These are phyloP conservation scores for Globisporangium megalacanthum DNA, from an alignment of 352 stramenopile species.

Conservation along the genomic window DNA sequence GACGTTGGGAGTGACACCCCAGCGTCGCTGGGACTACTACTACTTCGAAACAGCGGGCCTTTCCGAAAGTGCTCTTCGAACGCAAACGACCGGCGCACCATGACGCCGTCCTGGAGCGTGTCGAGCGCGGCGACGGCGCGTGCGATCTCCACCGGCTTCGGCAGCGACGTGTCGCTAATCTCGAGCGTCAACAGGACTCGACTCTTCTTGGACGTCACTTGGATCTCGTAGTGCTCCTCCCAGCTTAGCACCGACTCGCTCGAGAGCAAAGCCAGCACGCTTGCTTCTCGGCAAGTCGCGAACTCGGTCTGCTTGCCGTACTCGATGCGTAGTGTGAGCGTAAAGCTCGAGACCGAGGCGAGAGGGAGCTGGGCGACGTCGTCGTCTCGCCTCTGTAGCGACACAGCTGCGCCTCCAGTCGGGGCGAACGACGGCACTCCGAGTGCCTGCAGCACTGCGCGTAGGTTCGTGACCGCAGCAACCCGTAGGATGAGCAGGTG, in stretches of 20 bases:
- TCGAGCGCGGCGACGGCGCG: conserved; percentile 30
- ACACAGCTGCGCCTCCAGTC: background rate
- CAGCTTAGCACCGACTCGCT: conserved; percentile 32
- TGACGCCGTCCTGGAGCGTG: conserved; percentile 32
- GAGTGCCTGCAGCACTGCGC: conserved; percentile 26
- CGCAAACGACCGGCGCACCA: conserved; percentile 19
- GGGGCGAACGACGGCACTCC: conserved; percentile 8
- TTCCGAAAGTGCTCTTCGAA: conserved; percentile 59
- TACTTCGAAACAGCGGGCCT: conserved; percentile 10
- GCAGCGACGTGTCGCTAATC: conserved; percentile 26
- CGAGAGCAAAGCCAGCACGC: conserved; percentile 27
- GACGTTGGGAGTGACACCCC: background rate
- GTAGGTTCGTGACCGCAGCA: conserved; percentile 41
- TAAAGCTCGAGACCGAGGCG: conserved; percentile 22
- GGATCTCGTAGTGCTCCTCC: conserved; percentile 66
- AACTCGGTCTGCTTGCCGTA: conserved; percentile 37
- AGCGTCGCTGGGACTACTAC: background rate
- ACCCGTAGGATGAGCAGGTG: conserved; percentile 50
- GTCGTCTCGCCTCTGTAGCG: conserved; percentile 26
- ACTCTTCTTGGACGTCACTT: conserved; percentile 23
- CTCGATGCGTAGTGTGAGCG: conserved; percentile 41
- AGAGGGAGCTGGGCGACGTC: conserved; percentile 17
- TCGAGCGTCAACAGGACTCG: conserved; percentile 44
- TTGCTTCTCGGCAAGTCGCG: conserved; percentile 39
- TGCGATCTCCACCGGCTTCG: conserved; percentile 37